Conservation (phyloP, 345 rosid species). For the Aurinia saxatilis region DNA sequence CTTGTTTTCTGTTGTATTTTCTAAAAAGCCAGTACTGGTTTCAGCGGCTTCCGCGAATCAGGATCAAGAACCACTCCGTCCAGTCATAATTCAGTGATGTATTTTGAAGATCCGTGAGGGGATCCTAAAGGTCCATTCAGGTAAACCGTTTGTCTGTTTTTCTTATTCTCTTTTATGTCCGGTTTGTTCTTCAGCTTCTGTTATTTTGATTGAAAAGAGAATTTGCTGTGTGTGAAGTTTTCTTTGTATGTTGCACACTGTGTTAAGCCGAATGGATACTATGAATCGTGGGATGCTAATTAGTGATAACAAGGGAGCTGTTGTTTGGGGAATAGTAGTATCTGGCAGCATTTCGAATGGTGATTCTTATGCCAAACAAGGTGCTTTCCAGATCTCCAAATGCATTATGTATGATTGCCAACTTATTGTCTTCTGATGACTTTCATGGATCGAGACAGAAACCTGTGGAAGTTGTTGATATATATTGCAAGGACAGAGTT, state of each 20-base stretch:
- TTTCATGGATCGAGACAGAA: conserved; percentile 37
- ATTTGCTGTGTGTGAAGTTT: background rate
- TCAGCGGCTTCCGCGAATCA: conserved; percentile 24
- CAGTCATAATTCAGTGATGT: conserved; percentile 21
- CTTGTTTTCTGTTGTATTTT: background rate
- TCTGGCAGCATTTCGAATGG: conserved; percentile 84
- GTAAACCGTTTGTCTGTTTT: conserved; percentile 26
- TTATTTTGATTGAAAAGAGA: background rate
- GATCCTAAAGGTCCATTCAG: conserved; percentile 97
- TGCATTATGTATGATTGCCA: background rate
- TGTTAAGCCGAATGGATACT: background rate
- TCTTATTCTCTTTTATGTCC: background rate
- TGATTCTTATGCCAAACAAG: conserved; percentile 95
- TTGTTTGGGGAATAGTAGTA: conserved; percentile 94
- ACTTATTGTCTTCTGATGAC: background rate
- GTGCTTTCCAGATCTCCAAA: conserved; percentile 28
- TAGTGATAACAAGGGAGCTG: conserved; percentile 97
- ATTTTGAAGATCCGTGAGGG: conserved; percentile 65
- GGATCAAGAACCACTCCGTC: conserved; percentile 6
- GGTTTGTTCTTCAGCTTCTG: background rate
- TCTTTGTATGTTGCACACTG: background rate
- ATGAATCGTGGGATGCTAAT: conserved; percentile 73
- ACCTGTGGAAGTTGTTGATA: conserved; percentile 64
- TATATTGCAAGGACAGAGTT: conserved; percentile 63
- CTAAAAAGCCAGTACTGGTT: background rate